These are phyloP conservation scores for Alopecurus myosuroides DNA, from an alignment of 176 grass and related monocot genomes.

Conservation along the genomic window DNA sequence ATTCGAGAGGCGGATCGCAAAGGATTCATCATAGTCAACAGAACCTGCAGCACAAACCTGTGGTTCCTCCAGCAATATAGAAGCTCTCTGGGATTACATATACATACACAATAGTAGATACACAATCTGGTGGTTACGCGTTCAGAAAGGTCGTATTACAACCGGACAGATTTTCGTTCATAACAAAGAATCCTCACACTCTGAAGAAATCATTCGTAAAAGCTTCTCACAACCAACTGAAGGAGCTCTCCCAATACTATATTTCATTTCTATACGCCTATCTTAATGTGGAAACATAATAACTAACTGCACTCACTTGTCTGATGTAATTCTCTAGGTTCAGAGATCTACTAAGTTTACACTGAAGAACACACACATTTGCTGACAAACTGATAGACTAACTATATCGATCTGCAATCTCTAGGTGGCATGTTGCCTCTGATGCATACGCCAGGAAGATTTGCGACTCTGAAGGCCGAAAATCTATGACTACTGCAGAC, in stretches of 20 bases:
- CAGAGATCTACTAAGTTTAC: neutral
- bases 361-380: neutral
- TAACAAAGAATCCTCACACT: neutral
- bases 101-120: too few species aligned
- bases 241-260: neutral
- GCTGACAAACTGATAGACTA: constrained; percentile 14
- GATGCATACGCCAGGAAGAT: neutral
- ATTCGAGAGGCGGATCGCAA: too few species aligned
- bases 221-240: neutral
- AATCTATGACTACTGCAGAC: neutral
- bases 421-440: neutral
- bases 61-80: neutral
- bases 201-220: neutral
- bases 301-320: neutral
- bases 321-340: neutral
- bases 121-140: neutral
- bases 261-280: neutral
- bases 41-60: too few species aligned
- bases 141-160: neutral
- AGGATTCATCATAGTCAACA: too few species aligned
- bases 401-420: neutral
- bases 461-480: neutral
- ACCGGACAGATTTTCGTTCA: neutral
- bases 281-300: neutral
- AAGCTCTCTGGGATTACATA: neutral